A percentile compares a stretch with the other conserved stretches of the same genome.
Evolutionary conservation across 768 basidiomycete genomes (phyloP).

Genomic region (Leccinum fibrillosum): DNA sequence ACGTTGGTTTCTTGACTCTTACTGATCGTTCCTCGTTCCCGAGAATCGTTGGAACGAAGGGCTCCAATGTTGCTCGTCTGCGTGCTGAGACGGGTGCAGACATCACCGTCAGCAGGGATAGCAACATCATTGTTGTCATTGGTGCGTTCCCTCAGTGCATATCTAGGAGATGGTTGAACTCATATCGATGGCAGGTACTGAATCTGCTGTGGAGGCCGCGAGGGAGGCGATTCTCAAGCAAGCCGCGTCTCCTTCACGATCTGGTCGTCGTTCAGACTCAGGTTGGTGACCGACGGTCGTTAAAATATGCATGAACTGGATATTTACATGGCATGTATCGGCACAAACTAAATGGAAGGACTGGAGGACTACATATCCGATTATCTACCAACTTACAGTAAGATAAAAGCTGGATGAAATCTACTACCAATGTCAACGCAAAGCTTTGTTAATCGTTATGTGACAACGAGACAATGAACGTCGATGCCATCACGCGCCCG

Average conservation of each 20-base stretch:
- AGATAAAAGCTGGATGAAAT: no score
- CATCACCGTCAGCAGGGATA: conserved; percentile 87
- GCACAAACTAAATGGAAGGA: conserved; percentile 19
- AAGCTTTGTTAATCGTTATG: no score
- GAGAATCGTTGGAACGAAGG: conserved; percentile 89
- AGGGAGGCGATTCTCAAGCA: conserved; percentile 75
- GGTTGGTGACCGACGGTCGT: not conserved
- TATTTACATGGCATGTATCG: conserved; percentile 28
- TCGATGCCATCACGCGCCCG: conserved; percentile 21
- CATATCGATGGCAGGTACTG: conserved; percentile 49
- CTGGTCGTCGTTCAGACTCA: conserved; percentile 19
- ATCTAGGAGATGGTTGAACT: conserved; percentile 2
- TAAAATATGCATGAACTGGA: conserved; percentile 1
- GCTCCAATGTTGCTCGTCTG: conserved; percentile 84
- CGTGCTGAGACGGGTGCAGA: conserved; percentile 89
- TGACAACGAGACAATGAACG: conserved; percentile 10
- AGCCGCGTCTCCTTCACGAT: conserved; percentile 32
- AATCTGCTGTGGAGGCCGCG: conserved; percentile 64
- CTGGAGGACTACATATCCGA: not conserved
- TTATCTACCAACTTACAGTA: no score
- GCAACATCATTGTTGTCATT: conserved; percentile 81
- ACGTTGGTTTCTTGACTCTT: conserved; percentile 83
- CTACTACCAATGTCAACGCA: no score
- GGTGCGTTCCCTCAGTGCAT: conserved; percentile 43
- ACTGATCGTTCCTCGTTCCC: conserved; percentile 85